phyloP scores from a whole-genome alignment of 495 filamentous ascomycete genomes.

The Bathelium albidoporum region DNA sequence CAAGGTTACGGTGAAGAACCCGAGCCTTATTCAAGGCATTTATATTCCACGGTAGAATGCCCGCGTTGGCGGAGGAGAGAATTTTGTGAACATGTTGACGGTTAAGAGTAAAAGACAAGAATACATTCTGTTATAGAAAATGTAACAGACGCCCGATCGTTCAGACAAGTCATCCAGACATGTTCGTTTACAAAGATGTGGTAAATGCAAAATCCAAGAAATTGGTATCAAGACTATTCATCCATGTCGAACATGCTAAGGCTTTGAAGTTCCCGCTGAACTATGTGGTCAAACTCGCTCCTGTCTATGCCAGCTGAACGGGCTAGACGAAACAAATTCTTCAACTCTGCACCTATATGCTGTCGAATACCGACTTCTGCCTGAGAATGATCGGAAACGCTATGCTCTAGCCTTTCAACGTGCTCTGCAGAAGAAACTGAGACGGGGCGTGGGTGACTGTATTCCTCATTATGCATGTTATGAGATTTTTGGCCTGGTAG shows the following conservation, averaged over 20 bases:
- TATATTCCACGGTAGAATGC: too few species aligned
- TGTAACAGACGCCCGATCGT: too few species aligned
- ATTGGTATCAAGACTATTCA: constrained; percentile 16
- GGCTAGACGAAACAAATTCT: constrained; percentile 77
- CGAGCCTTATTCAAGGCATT: too few species aligned
- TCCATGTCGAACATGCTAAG: constrained; percentile 67
- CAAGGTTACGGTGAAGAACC: too few species aligned
- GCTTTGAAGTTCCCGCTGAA: constrained; percentile 70
- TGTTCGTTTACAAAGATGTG: background rate
- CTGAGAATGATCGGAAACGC: constrained; percentile 51
- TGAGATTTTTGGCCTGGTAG: constrained; percentile 33
- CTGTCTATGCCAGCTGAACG: constrained; percentile 69
- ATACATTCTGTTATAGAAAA: background rate
- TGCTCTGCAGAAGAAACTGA: constrained; percentile 33
- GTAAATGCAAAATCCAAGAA: background rate
- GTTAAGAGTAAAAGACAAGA: background rate
- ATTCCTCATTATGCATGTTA: constrained; percentile 6
- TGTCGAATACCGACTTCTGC: constrained; percentile 76
- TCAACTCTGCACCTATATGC: constrained; percentile 78
- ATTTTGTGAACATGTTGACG: background rate
- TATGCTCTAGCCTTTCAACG: constrained; percentile 57
- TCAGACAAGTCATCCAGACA: too few species aligned
- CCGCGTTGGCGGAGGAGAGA: background rate
- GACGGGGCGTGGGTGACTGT: constrained; percentile 11
- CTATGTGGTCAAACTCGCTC: constrained; percentile 70